phyloP scores from a whole-genome alignment of 306 rosid species.

The Fragaria nilgerrensis region DNA sequence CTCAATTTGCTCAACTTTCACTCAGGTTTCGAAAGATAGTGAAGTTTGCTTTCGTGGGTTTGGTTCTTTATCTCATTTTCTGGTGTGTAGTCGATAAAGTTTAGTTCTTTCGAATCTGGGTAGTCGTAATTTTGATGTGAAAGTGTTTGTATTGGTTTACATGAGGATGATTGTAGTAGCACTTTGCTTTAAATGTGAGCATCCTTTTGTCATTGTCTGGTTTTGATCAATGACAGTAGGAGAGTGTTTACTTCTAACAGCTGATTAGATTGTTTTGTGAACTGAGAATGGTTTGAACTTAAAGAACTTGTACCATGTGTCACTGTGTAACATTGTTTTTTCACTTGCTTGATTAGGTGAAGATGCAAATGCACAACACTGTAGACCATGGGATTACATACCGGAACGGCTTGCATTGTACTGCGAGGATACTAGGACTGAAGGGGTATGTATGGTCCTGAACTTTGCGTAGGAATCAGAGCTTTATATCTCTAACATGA shows the following conservation, averaged over 20 bases:
- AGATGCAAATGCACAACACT: conserved; percentile 83
- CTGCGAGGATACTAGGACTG: conserved; percentile 82
- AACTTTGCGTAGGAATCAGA: conserved; percentile 23
- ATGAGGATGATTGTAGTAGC: not conserved
- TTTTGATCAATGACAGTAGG: conserved; percentile 18
- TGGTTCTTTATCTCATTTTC: not conserved
- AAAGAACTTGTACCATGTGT: not conserved
- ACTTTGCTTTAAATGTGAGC: not conserved
- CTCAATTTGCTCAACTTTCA: not conserved
- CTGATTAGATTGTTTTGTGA: not conserved
- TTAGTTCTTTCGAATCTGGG: conserved; percentile 15
- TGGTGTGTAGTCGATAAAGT: not conserved
- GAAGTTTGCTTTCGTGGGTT: not conserved
- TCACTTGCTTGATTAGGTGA: conserved; percentile 46
- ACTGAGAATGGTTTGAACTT: not conserved
- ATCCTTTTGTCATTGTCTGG: not conserved
- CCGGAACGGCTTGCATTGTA: conserved; percentile 72
- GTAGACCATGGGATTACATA: conserved; percentile 66
- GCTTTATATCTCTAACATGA: not conserved
- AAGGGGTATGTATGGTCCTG: conserved; percentile 64
- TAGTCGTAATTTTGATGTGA: not conserved
- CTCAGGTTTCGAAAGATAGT: not conserved
- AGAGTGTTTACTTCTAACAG: not conserved
- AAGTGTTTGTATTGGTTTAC: not conserved
- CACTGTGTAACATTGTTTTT: not conserved